Evolutionary conservation across 495 filamentous ascomycete species (phyloP).

Genomic region (Friedmanniomyces simplex): DNA sequence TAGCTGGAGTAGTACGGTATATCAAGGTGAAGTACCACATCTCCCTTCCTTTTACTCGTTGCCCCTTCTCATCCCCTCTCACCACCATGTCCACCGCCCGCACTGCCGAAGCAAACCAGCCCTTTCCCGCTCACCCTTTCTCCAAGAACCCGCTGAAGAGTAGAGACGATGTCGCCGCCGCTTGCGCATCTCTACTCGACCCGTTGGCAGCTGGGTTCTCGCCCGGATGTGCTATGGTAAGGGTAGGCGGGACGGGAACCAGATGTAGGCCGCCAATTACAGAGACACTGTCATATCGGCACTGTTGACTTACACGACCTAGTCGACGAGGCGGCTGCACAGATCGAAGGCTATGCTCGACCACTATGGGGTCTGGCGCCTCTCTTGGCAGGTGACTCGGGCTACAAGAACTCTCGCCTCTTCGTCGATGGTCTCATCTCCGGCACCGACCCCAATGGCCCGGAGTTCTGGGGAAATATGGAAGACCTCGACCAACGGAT

Average conservation of each 20-base stretch:
- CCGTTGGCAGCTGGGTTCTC: conserved; percentile 28
- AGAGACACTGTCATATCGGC: neutral
- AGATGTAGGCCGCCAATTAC: conserved; percentile 23
- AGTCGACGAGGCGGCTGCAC: conserved; percentile 59
- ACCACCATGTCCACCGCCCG: conserved; percentile 11
- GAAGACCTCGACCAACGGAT: conserved; percentile 70
- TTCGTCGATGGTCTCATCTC: conserved; percentile 58
- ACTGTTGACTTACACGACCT: conserved; percentile 18
- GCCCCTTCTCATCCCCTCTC: too few relatives aligned
- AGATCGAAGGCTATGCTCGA: conserved; percentile 65
- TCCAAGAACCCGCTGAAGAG: conserved; percentile 28
- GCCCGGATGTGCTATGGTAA: conserved; percentile 24
- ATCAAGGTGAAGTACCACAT: neutral
- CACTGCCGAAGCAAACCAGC: conserved; percentile 17
- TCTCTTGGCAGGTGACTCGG: conserved; percentile 52
- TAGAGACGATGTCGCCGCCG: conserved; percentile 27
- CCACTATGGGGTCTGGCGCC: conserved; percentile 67
- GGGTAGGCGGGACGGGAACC: conserved; percentile 27
- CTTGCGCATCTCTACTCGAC: conserved; percentile 31
- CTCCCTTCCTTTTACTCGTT: neutral
- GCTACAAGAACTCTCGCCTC: conserved; percentile 49
- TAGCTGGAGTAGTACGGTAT: too few relatives aligned
- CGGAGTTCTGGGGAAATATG: conserved; percentile 65
- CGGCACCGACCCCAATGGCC: conserved; percentile 53
- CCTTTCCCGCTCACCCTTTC: conserved; percentile 26